Conservation (phyloP, 2,329 filamentous ascomycete species). For the Tothia fuscella region DNA sequence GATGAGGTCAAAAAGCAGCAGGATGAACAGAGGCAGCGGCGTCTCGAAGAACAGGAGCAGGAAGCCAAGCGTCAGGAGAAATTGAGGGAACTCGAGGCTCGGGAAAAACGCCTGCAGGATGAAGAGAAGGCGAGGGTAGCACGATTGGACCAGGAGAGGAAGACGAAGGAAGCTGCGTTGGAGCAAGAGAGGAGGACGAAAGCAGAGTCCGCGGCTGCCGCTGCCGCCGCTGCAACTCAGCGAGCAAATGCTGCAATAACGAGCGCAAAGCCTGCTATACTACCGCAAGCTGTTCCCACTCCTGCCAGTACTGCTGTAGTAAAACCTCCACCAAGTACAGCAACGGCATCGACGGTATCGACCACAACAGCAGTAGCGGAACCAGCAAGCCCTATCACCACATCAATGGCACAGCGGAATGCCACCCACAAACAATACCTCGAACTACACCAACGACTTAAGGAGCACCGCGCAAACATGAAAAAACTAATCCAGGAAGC, state of each 20-base stretch:
- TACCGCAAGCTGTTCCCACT: not conserved
- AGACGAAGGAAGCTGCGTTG: slow-evolving; percentile 1
- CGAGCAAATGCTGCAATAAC: not conserved
- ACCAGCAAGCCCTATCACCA: not conserved
- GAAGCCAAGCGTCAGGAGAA: slow-evolving; percentile 12
- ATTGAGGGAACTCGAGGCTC: slow-evolving; percentile 2
- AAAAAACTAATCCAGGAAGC: slow-evolving; percentile 44
- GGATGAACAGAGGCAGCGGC: slow-evolving; percentile 15
- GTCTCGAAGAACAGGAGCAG: slow-evolving; percentile 14
- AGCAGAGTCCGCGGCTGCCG: not conserved
- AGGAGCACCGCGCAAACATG: slow-evolving; percentile 43
- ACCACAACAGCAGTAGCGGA: not conserved
- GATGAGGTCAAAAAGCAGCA: slow-evolving; percentile 9
- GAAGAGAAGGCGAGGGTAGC: too few relatives aligned
- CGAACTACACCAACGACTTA: slow-evolving; percentile 56
- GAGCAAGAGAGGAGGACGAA: not conserved
- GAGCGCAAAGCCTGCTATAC: too few relatives aligned
- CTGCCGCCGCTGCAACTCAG: not conserved
- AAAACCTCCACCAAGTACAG: not conserved
- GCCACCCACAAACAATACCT: slow-evolving; percentile 37
- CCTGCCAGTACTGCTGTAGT: not conserved
- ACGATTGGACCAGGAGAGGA: not conserved
- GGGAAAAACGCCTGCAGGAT: not conserved
- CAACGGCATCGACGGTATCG: too few relatives aligned
- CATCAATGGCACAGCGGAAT: slow-evolving; percentile 22